Percentiles rank a stretch among this genome's conserved stretches.
phyloP scores from a whole-genome alignment of 1,284 basidiomycete genomes.

The Apiotrichum akiyoshidainum region DNA sequence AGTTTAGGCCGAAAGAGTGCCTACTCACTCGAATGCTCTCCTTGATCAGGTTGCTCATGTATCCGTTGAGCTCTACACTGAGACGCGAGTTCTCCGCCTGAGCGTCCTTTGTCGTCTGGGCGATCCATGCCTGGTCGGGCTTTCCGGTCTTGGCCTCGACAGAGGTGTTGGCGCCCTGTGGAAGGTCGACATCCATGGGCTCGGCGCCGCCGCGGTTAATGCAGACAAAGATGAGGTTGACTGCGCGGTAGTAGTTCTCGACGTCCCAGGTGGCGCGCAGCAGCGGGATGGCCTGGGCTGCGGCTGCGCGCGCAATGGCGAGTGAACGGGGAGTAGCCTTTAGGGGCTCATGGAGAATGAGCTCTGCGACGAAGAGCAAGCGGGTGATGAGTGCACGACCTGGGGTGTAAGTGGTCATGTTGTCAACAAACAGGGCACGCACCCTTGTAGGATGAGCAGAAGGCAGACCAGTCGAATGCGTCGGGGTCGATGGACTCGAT shows the following conservation, averaged over 20 bases:
- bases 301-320: constrained; percentile 28
- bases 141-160: constrained; percentile 16
- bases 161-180: constrained; percentile 5
- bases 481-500: constrained; percentile 14
- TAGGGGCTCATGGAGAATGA: constrained; percentile 16
- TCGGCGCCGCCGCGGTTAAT: constrained; percentile 1
- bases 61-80: constrained; percentile 43
- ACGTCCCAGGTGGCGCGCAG: constrained; percentile 35
- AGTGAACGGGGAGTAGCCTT: constrained; percentile 18
- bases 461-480: constrained; percentile 30
- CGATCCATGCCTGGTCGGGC: constrained; percentile 37
- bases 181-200: constrained; percentile 22
- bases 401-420: constrained; percentile 6
- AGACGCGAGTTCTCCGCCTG: constrained; percentile 34
- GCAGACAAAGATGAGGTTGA: constrained; percentile 12
- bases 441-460: constrained; percentile 40
- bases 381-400: constrained; percentile 46
- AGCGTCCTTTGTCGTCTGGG: constrained; percentile 21
- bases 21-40: constrained; percentile 45
- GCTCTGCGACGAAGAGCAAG: constrained; percentile 26
- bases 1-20: background rate
- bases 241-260: constrained; percentile 17
- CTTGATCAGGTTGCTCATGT: constrained; percentile 47
- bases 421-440: background rate
- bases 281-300: constrained; percentile 29